A percentile compares a stretch with the other conserved stretches of the same genome.
phyloP scores from a whole-genome alignment of 1,284 basidiomycete genomes.

The Ganoderma multipileum region DNA sequence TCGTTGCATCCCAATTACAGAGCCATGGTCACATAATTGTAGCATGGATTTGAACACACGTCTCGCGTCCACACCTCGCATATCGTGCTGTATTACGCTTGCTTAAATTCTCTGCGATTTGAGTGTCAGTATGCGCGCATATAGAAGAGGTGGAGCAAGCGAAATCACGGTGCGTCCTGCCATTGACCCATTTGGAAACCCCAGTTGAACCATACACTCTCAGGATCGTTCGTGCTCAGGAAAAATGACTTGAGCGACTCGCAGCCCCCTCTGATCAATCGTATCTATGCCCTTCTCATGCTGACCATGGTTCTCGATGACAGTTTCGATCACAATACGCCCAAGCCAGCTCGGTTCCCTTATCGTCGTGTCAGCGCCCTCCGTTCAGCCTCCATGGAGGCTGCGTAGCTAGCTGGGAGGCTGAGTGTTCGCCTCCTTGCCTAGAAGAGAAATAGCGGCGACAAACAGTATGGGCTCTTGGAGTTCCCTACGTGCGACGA shows the following conservation, averaged over 20 bases:
- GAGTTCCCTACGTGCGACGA: not conserved
- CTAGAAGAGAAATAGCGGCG: not conserved
- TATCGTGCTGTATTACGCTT: not conserved
- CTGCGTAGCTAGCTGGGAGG: constrained; percentile 1
- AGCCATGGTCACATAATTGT: constrained; percentile 7
- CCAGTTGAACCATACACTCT: not conserved
- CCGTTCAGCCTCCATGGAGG: constrained; percentile 3
- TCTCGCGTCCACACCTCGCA: not conserved
- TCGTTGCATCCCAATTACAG: not conserved
- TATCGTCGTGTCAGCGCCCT: not conserved
- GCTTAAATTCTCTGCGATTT: not conserved
- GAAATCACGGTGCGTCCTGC: not conserved
- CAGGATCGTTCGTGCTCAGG: not conserved
- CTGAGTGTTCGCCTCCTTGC: not conserved
- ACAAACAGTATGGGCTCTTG: not conserved
- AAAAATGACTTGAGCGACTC: not conserved
- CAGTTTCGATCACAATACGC: not conserved
- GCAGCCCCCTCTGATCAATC: not conserved
- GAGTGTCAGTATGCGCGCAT: not conserved
- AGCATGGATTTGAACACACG: constrained; percentile 4
- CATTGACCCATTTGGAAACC: not conserved
- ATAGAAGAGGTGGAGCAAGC: not conserved
- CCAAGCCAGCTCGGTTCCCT: not conserved
- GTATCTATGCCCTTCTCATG: not conserved
- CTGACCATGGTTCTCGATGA: not conserved